Base-by-base conservation (phyloP, 2,329 filamentous ascomycete genomes). In the Niveomyces coronatus region DNA sequence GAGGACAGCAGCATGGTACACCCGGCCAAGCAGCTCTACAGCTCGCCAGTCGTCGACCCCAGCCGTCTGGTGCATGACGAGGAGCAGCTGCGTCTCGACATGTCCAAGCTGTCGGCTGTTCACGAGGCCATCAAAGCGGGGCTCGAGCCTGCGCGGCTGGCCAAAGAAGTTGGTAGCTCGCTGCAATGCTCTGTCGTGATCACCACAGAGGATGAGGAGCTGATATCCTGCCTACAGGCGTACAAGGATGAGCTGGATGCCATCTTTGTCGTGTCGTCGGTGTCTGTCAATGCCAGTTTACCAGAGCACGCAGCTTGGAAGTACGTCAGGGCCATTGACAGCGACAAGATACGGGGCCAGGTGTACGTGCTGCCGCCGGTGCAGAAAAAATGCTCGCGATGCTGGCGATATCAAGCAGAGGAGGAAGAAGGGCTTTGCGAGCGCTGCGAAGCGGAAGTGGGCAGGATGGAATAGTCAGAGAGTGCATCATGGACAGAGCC, bases 341-440 rank as follows among this genome's bases (percentile, higher is more conserved):
- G 65, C 3, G 51, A 53, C 27, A 64, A 54, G 18, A 38, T 43
- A 5, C 48, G 47, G 41, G 62, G 61, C 23, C 60, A 48, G 20
- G 67, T 65, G 16, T 58, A 62, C 46, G 65, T 70, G 16, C 47
- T 68, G 35, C 68, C 73, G 41, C 73, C 73, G 1, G 55, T 49
- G 47, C 51, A 67, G 10, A 61, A 68, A 32, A 98, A 96, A 58
- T 98, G 91, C 56, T 70, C 75, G 1, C 70, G 91, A 35, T 98
- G 91, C 62, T 98, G 91, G 91, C 76, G 82, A 44, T 94, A 85
- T 57, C 70, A 82, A 17, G 79, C 82, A n/a, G 65, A 71, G n/a
- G 60, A 61, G 33, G 70, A 80, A 48, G 76, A 82, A 14, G 57
- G 64, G 27, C 62, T 94, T 14, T 96, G 89, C 58, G 61, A 58